Evolutionary conservation across 495 filamentous ascomycete species (phyloP).

Genomic region (Bathelium albidoporum): DNA sequence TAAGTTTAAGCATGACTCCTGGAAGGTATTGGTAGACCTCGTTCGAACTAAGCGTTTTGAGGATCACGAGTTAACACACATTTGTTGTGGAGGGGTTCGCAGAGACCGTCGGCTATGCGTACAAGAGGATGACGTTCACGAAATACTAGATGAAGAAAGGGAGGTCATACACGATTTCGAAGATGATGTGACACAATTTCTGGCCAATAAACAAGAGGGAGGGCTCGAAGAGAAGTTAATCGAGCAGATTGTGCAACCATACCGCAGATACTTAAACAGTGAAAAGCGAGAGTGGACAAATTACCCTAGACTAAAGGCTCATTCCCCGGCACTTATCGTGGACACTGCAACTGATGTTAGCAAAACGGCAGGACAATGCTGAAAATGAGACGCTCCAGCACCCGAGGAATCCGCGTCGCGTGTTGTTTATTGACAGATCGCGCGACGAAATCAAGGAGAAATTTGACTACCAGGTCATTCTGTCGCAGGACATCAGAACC

Average conservation of each 20-base stretch:
- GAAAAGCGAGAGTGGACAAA: not conserved
- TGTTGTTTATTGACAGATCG: not conserved
- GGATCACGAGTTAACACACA: not conserved
- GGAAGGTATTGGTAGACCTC: not conserved
- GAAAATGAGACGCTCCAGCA: not conserved
- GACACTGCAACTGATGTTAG: not conserved
- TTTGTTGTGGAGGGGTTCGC: not conserved
- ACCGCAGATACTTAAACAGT: not conserved
- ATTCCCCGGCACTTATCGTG: not conserved
- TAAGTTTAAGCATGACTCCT: not conserved
- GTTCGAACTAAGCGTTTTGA: not conserved
- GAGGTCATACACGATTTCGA: not conserved
- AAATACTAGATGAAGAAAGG: not conserved
- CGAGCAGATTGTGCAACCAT: not conserved
- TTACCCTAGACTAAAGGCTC: not conserved
- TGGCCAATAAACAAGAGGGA: not conserved
- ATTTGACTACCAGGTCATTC: not conserved
- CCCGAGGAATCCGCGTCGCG: not conserved
- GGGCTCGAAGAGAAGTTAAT: not conserved
- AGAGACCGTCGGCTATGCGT: not conserved
- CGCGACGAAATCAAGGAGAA: not conserved
- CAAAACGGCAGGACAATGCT: not conserved
- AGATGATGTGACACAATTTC: not conserved
- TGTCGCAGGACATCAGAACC: not conserved
- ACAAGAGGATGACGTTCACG: not conserved